Percentiles rank a stretch among this genome's conserved stretches.
Evolutionary conservation across 208 protist genomes (phyloP).

Genomic region (Leishmania aethiopica): DNA sequence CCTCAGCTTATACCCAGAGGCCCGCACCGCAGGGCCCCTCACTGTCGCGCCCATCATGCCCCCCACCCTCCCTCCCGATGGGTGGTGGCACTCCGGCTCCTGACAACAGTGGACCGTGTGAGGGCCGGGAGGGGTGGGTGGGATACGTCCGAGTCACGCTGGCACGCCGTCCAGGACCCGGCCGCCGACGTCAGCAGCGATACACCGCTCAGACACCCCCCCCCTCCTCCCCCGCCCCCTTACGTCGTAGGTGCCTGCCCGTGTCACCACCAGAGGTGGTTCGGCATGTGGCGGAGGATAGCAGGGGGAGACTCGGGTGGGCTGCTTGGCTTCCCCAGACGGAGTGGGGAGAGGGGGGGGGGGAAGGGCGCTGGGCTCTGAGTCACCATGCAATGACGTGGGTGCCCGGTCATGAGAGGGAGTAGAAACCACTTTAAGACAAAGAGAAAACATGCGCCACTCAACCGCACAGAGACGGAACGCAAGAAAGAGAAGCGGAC

Average conservation of each 20-base stretch:
- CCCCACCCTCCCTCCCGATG: neutral
- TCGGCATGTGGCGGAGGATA: neutral
- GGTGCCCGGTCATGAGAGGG: neutral
- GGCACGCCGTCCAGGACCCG: no score
- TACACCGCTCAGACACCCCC: neutral
- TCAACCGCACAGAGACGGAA: neutral
- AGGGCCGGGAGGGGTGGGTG: neutral
- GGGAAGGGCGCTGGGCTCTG: neutral
- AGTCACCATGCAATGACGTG: neutral
- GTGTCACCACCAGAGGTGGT: neutral
- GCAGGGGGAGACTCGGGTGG: neutral
- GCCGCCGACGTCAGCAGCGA: neutral
- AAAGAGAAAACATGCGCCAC: neutral
- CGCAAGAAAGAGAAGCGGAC: neutral
- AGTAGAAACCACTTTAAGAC: neutral
- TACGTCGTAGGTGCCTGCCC: neutral
- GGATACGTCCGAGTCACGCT: no score
- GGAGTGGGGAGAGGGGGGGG: no score
- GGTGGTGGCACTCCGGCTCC: no score
- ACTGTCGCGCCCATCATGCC: neutral
- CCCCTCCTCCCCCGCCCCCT: no score
- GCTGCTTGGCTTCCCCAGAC: neutral
- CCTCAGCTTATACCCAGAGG: no score
- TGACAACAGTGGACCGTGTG: no score
- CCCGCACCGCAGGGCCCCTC: neutral